These are phyloP conservation scores for Stropharia rugosoannulata DNA, from an alignment of 768 basidiomycete species.

Conservation along the genomic window DNA sequence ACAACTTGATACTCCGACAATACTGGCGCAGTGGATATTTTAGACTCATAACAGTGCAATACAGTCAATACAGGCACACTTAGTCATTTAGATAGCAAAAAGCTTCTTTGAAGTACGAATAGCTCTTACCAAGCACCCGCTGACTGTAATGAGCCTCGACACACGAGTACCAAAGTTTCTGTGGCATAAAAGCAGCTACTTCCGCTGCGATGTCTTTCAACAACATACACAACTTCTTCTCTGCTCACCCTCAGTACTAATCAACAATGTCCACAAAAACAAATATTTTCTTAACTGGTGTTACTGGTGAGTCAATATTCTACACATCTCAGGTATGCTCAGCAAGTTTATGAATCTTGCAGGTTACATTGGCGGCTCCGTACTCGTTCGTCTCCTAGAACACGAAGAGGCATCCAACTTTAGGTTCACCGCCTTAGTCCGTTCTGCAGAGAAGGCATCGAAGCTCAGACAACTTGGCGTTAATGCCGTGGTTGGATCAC, in stretches of 20 bases:
- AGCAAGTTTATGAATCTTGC: not conserved
- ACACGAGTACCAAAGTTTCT: not conserved
- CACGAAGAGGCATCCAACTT: slow-evolving; percentile 33
- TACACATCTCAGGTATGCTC: not conserved
- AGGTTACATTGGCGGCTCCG: slow-evolving; percentile 51
- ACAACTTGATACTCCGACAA: no score
- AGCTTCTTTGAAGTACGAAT: no score
- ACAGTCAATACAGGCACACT: no score
- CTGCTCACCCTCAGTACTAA: not conserved
- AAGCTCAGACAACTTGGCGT: slow-evolving; percentile 37
- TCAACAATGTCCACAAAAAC: slow-evolving; percentile 18
- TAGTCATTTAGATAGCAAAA: no score
- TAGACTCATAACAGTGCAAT: no score
- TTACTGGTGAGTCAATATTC: slow-evolving; percentile 33
- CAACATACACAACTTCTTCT: not conserved
- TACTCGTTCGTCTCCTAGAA: slow-evolving; percentile 38
- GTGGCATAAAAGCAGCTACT: not conserved
- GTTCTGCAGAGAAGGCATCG: slow-evolving; percentile 41
- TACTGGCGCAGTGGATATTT: no score
- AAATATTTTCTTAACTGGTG: slow-evolving; percentile 40
- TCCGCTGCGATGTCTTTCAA: not conserved
- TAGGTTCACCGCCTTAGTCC: slow-evolving; percentile 44
- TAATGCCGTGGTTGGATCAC: slow-evolving; percentile 40
- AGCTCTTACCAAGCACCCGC: not conserved
- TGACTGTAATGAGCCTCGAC: not conserved